phyloP scores from a whole-genome alignment of 2,329 filamentous ascomycete genomes.

The Magnaporthiopsis poae region DNA sequence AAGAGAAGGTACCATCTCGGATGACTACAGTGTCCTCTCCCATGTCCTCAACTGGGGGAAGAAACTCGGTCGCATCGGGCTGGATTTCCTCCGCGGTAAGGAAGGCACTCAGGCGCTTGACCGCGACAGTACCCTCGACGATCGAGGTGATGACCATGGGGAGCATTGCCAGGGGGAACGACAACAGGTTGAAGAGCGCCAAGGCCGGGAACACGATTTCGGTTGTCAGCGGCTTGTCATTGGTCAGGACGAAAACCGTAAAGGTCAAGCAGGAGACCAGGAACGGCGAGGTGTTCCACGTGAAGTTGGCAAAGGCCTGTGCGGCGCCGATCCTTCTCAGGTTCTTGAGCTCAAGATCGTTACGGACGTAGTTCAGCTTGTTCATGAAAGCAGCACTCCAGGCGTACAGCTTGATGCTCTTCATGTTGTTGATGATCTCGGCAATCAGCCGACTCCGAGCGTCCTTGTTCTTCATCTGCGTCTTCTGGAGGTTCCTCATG shows the following conservation, averaged over 20 bases:
- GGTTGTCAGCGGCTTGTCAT: slow-evolving; percentile 71
- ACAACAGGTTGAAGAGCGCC: slow-evolving; percentile 89
- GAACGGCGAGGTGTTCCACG: slow-evolving; percentile 95
- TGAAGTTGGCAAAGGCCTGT: slow-evolving; percentile 91
- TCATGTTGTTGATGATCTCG: slow-evolving; percentile 98
- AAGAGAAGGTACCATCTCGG: slow-evolving; percentile 80
- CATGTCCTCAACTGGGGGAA: slow-evolving; percentile 59
- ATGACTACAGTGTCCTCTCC: slow-evolving; percentile 83
- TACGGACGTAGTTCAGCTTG: slow-evolving; percentile 89
- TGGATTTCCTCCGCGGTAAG: slow-evolving; percentile 85
- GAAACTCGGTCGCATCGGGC: slow-evolving; percentile 63
- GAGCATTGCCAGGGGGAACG: slow-evolving; percentile 84
- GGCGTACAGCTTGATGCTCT: slow-evolving; percentile 96
- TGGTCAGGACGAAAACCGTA: slow-evolving; percentile 81
- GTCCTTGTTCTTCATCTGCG: slow-evolving; percentile 99
- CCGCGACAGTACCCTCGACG: slow-evolving; percentile 89
- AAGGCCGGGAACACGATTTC: slow-evolving; percentile 90
- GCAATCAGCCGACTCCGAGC: slow-evolving; percentile 85
- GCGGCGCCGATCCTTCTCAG: slow-evolving; percentile 90
- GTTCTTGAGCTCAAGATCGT: slow-evolving; percentile 90
- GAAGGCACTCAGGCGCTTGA: slow-evolving; percentile 73
- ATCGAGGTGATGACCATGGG: slow-evolving; percentile 98
- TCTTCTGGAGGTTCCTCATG: slow-evolving; percentile 90
- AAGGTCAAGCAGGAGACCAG: slow-evolving; percentile 96
- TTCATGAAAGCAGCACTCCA: slow-evolving; percentile 97